Conservation (phyloP, 1,284 basidiomycete species). For the Ganoderma lucidum region DNA sequence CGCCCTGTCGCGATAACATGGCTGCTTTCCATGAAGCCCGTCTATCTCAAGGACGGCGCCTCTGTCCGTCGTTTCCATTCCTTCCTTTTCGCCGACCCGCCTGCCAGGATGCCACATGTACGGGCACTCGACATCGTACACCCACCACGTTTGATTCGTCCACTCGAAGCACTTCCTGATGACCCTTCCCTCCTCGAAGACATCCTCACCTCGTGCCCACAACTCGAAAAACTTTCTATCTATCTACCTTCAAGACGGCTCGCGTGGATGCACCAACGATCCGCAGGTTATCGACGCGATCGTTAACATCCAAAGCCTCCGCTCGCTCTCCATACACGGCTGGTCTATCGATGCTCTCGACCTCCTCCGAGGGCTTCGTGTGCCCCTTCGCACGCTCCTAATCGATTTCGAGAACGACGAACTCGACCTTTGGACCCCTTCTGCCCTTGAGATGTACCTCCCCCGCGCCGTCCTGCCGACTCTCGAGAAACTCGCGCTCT, state of each 20-base stretch:
- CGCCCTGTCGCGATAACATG: not conserved
- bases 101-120: not conserved
- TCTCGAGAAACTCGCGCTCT: not conserved
- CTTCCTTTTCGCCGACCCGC: not conserved
- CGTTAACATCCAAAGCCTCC: not conserved
- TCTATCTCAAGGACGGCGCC: not conserved
- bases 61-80: not conserved
- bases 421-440: not conserved
- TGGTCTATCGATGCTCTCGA: too few relatives aligned
- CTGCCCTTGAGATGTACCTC: not conserved
- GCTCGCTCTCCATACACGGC: not conserved
- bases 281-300: not conserved
- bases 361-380: not conserved
- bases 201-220: not conserved
- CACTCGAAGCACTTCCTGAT: not conserved
- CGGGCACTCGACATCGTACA: not conserved
- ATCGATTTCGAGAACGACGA: not conserved
- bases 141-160: not conserved
- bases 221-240: too few relatives aligned
- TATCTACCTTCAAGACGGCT: not conserved
- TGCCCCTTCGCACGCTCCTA: not conserved
- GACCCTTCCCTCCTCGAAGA: not conserved
- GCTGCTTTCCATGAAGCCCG: not conserved
- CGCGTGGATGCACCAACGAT: not conserved
- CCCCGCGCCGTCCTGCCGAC: not conserved